Conservation (phyloP, 176 grass and related monocot species). For the Oryza coarctata region DNA sequence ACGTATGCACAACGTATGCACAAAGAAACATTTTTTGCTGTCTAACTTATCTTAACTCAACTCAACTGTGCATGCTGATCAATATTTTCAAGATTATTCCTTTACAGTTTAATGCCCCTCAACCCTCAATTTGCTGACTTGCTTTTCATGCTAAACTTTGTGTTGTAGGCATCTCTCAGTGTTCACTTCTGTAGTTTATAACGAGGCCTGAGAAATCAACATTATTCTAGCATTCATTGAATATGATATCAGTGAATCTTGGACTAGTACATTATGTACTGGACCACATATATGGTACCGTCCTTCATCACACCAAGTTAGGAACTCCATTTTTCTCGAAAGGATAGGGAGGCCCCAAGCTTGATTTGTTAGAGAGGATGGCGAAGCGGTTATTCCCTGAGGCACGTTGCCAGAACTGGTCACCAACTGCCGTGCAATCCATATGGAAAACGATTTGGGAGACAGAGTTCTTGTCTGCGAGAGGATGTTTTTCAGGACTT, state of each 20-base stretch:
- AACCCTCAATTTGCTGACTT: constrained; percentile 2
- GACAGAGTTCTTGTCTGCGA: constrained; percentile 70
- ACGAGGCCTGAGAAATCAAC: not conserved
- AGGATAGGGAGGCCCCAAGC: constrained; percentile 83
- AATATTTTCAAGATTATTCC: not conserved
- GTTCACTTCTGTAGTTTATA: not conserved
- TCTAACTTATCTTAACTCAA: not conserved
- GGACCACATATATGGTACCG: constrained; percentile 82
- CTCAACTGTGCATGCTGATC: not conserved
- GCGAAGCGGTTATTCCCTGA: constrained; percentile 83
- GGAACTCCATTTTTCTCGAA: constrained; percentile 94
- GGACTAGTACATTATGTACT: constrained; percentile 75
- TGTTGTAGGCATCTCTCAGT: constrained; percentile 7
- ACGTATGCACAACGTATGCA: not conserved
- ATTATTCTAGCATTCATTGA: constrained; percentile 2
- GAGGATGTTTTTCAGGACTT: constrained; percentile 77
- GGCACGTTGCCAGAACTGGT: constrained; percentile 53
- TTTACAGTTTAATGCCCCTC: not conserved
- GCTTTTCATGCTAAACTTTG: not conserved
- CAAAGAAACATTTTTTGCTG: not conserved
- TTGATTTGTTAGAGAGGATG: constrained; percentile 80
- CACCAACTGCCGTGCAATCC: constrained; percentile 63
- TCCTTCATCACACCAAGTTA: constrained; percentile 75
- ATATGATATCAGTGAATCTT: constrained; percentile 91
- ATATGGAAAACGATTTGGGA: constrained; percentile 91